Conservation (phyloP, 495 filamentous ascomycete genomes). For the Haplographium delicatum region DNA sequence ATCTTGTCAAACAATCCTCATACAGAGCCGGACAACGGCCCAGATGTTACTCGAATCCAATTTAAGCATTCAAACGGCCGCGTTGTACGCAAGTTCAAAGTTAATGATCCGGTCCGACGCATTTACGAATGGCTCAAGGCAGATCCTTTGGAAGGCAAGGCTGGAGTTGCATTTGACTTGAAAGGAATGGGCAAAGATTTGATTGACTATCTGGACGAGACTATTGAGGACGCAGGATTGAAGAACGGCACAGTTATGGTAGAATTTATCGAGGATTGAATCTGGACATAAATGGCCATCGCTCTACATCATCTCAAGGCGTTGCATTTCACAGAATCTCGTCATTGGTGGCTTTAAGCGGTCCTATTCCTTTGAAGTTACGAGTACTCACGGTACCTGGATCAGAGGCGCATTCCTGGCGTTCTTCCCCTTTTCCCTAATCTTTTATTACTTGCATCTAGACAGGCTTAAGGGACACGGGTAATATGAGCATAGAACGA, state of each 20-base stretch:
- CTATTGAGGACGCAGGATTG: conserved; percentile 76
- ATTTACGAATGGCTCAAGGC: conserved; percentile 98
- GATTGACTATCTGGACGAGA: conserved; percentile 64
- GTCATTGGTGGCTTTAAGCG: too few relatives aligned
- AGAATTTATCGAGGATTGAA: conserved; percentile 69
- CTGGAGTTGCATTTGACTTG: conserved; percentile 75
- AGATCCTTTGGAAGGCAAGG: conserved; percentile 68
- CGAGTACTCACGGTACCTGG: neutral
- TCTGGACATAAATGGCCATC: neutral
- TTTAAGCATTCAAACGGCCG: conserved; percentile 78
- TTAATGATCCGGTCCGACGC: conserved; percentile 73
- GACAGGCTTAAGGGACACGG: neutral
- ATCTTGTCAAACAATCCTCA: conserved; percentile 73
- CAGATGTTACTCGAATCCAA: conserved; percentile 80
- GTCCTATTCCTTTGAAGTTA: too few relatives aligned
- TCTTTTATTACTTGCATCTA: conserved; percentile 11
- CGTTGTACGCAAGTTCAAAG: conserved; percentile 72
- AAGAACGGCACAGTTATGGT: conserved; percentile 92
- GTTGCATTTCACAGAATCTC: too few relatives aligned
- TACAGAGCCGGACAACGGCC: conserved; percentile 62
- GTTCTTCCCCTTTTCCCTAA: conserved; percentile 1
- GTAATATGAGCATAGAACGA: conserved; percentile 11
- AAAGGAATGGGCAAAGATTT: conserved; percentile 76
- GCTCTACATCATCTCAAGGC: neutral
- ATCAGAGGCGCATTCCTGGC: conserved; percentile 6